Base-by-base conservation (phyloP, 2,329 filamentous ascomycete species). In the Zalaria sp. region DNA sequence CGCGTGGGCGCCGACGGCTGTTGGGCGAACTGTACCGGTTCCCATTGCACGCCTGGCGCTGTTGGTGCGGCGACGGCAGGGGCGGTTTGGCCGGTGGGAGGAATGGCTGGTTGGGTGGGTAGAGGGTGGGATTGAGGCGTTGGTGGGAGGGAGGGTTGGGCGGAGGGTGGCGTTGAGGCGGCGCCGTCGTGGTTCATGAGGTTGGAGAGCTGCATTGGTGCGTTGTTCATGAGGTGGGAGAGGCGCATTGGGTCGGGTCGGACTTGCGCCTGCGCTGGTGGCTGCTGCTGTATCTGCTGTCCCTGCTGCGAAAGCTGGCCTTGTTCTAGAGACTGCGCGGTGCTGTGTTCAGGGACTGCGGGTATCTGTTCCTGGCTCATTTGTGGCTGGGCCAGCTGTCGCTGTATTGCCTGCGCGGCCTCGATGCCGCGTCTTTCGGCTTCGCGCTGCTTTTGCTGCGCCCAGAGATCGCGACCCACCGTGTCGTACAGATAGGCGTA, bases 401-500 rank as follows among this genome's bases (percentile, higher is more conserved):
- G 18, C 18, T 18, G 18, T 18, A 18, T 18, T 25, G 36, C 36
- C 27, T 27, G 9, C 3, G 37, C 37, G 1, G 31, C 38, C 11
- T 43, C 27, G 5, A 42, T 35, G 26, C 37, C 38, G 31, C 31
- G 45, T 27, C 49, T 48, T 26, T 45, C 44, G 11, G 40, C 39
- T 9, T 47, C 43, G 9, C 42, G 41, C 8, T 49, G 51, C 27
- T 49, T 44, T 26, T 48, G 54, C 36, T 48, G 49, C 41, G 57
- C 51, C 37, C 70, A 62, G n/a, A 86, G 62, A 3, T 67, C 68
- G 35, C 73, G 73, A 2, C 77, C 77, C 38, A 87, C 65, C 27
- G 80, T 74, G 11, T 72, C 69, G 56, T 85, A 91, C 10, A 93
- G 67, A 38, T 77, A 72, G 1, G 84, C 82, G 59, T 94, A 98